Conservation (phyloP, 495 filamentous ascomycete genomes). For the Penicillium atrosanguineum region DNA sequence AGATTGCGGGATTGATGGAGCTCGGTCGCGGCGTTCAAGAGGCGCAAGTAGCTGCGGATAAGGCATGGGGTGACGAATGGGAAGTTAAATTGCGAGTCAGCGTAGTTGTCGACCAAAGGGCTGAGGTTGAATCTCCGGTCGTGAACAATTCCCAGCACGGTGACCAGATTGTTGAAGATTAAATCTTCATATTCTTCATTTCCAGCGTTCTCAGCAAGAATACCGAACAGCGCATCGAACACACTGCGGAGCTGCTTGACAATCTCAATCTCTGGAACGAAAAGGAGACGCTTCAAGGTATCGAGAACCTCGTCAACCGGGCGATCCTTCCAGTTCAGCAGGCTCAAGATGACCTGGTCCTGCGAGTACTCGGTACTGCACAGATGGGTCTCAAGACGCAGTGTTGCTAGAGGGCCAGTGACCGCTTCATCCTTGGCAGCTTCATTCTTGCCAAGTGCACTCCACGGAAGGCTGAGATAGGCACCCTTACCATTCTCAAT, state of each 20-base stretch:
- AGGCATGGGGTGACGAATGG: constrained; percentile 92
- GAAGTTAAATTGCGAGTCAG: constrained; percentile 87
- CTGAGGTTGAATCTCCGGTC: constrained; percentile 90
- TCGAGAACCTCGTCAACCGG: constrained; percentile 64
- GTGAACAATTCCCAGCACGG: constrained; percentile 88
- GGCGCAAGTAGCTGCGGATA: constrained; percentile 77
- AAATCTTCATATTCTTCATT: constrained; percentile 91
- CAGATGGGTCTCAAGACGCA: constrained; percentile 82
- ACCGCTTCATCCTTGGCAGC: constrained; percentile 69
- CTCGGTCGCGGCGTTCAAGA: constrained; percentile 76
- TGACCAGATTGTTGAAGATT: constrained; percentile 85
- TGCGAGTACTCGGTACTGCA: constrained; percentile 96
- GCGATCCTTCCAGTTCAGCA: constrained; percentile 82
- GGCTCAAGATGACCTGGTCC: constrained; percentile 78
- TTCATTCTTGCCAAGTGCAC: constrained; percentile 59
- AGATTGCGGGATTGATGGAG: constrained; percentile 77
- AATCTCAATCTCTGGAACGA: constrained; percentile 96
- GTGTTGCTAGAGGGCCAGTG: constrained; percentile 69
- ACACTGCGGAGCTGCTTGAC: constrained; percentile 90
- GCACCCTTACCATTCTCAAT: constrained; percentile 66
- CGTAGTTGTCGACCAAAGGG: constrained; percentile 87
- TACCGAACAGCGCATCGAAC: constrained; percentile 87
- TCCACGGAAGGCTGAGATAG: constrained; percentile 82
- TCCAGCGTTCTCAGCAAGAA: constrained; percentile 82
- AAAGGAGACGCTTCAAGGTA: constrained; percentile 77